Conservation (phyloP, 2,329 filamentous ascomycete species). For the Emmonsia crescens region DNA sequence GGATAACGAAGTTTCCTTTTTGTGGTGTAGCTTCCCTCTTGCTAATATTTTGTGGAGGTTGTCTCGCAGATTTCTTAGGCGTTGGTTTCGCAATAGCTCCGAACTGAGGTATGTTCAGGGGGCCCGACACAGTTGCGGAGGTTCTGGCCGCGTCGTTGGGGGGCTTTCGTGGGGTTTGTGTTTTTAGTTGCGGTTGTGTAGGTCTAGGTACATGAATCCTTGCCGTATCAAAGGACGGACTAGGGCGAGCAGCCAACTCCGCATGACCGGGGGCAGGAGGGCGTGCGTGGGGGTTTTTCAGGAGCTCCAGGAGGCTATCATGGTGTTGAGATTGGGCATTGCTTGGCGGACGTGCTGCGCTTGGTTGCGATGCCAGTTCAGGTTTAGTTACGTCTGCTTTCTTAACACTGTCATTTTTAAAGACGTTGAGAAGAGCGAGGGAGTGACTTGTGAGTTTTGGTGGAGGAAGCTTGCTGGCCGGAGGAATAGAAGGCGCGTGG, state of each 20-base stretch:
- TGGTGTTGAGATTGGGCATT: constrained; percentile 26
- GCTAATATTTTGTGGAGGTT: not conserved
- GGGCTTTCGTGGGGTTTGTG: constrained; percentile 8
- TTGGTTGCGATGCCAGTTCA: constrained; percentile 12
- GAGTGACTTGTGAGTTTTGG: constrained; percentile 49
- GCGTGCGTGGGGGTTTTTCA: constrained; percentile 17
- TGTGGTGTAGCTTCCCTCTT: constrained; percentile 2
- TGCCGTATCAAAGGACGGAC: constrained; percentile 18
- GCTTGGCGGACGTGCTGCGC: constrained; percentile 13
- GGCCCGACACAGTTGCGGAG: constrained; percentile 31
- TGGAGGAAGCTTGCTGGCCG: constrained; percentile 47
- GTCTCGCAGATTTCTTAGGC: constrained; percentile 16
- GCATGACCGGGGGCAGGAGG: constrained; percentile 26
- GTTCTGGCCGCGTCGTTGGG: constrained; percentile 14
- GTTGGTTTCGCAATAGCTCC: constrained; percentile 22
- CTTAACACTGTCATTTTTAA: constrained; percentile 35
- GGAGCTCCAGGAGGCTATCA: constrained; percentile 25
- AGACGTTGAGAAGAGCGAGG: constrained; percentile 47
- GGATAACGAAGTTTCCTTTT: constrained; percentile 1
- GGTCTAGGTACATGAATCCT: not conserved
- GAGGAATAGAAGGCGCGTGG: constrained; percentile 40
- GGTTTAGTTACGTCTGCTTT: constrained; percentile 17
- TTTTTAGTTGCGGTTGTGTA: constrained; percentile 4
- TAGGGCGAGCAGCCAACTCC: constrained; percentile 38
- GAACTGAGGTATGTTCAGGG: constrained; percentile 31